A percentile compares a stretch with the other conserved stretches of the same genome.
These are phyloP conservation scores for Geotrichum candidum DNA, from an alignment of 1,139 yeast genomes.

Conservation along the genomic window DNA sequence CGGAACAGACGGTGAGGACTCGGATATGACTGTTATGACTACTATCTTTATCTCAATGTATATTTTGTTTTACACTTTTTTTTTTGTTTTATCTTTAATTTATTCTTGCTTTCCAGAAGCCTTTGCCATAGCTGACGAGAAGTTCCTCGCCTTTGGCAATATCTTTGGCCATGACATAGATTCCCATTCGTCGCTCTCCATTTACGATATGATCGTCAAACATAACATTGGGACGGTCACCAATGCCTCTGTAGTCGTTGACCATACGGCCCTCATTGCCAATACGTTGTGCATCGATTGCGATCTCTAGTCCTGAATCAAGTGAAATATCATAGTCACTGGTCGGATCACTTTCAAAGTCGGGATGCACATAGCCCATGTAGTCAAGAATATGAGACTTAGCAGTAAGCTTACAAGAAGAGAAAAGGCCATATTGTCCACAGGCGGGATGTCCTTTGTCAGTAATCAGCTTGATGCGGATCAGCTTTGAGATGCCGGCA, in stretches of 20 bases:
- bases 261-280: slow-evolving; percentile 32
- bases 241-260: slow-evolving; percentile 30
- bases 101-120: slow-evolving; percentile 25
- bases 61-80: background rate
- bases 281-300: slow-evolving; percentile 26
- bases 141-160: slow-evolving; percentile 27
- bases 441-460: slow-evolving; percentile 28
- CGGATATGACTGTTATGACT: background rate
- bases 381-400: slow-evolving; percentile 27
- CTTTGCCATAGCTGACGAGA: slow-evolving; percentile 29
- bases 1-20: background rate
- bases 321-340: slow-evolving; percentile 30
- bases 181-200: slow-evolving; percentile 26
- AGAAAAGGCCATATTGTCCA: slow-evolving; percentile 29
- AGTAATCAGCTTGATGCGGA: slow-evolving; percentile 23
- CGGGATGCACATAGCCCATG: slow-evolving; percentile 28
- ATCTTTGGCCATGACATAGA: slow-evolving; percentile 20
- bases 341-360: slow-evolving; percentile 23
- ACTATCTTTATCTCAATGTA: background rate
- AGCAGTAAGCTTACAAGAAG: slow-evolving; percentile 24
- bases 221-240: slow-evolving; percentile 24
- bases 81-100: background rate
- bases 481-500: slow-evolving; percentile 16
- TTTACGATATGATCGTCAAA: slow-evolving; percentile 25
- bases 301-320: slow-evolving; percentile 23